A percentile compares a stretch with the other conserved stretches of the same genome.
Conservation (phyloP, 2,329 filamentous ascomycete species). For the Calonectria pauciramosa region DNA sequence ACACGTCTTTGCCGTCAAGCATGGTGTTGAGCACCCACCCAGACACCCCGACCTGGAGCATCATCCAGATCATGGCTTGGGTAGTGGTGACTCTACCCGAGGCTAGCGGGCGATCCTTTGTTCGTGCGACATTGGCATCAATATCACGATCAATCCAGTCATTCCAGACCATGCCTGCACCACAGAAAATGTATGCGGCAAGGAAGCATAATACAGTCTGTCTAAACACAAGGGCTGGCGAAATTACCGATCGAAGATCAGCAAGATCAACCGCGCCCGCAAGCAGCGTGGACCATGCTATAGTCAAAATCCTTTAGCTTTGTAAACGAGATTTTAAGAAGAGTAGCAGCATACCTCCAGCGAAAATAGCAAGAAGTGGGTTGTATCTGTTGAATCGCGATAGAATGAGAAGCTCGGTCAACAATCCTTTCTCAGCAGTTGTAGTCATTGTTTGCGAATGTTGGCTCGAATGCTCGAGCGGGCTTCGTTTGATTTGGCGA, state of each 20-base stretch:
- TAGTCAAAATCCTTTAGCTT: background rate
- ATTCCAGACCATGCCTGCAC: conserved; percentile 49
- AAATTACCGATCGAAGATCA: conserved; percentile 11
- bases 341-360: background rate
- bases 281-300: conserved; percentile 23
- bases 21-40: background rate
- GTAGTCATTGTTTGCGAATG: background rate
- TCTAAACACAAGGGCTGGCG: conserved; percentile 35
- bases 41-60: background rate
- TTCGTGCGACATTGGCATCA: conserved; percentile 45
- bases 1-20: conserved; percentile 1
- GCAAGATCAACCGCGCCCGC: conserved; percentile 19
- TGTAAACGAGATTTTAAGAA: too few species aligned
- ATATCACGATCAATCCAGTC: conserved; percentile 48
- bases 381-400: background rate
- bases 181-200: conserved; percentile 44
- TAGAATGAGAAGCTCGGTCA: background rate
- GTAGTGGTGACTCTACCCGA: conserved; percentile 38
- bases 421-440: background rate
- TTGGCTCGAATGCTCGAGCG: background rate
- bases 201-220: conserved; percentile 41
- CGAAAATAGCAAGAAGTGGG: background rate
- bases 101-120: conserved; percentile 46
- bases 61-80: conserved; percentile 32
- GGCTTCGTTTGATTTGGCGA: background rate